Percentiles rank a stretch among this genome's conserved stretches.
Conservation (phyloP, 2,329 filamentous ascomycete species). For the Cytospora piceicola region DNA sequence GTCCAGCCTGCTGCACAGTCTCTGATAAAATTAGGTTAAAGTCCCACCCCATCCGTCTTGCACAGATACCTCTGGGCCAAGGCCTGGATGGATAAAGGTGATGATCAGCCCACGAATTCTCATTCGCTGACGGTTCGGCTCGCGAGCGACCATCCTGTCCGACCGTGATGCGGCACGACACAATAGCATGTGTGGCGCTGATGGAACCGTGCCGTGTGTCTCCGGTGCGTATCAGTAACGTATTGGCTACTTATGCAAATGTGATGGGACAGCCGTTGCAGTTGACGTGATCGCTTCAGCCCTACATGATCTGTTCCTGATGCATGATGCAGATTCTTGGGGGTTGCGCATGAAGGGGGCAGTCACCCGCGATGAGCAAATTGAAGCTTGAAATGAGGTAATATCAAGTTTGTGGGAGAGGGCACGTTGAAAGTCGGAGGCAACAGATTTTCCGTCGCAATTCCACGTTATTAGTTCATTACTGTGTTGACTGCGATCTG, state of each 20-base stretch:
- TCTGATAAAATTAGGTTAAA: too few species aligned
- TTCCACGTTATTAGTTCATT: background rate
- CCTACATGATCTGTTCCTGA: background rate
- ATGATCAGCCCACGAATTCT: too few species aligned
- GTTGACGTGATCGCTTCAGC: background rate
- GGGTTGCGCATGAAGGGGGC: background rate
- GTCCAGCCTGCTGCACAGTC: too few species aligned
- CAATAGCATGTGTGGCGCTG: background rate
- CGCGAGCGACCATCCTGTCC: too few species aligned
- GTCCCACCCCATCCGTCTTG: too few species aligned
- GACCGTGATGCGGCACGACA: too few species aligned
- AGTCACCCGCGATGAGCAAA: background rate
- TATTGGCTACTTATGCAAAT: background rate
- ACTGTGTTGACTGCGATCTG: background rate
- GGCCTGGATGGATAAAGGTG: too few species aligned
- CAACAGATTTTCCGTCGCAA: background rate
- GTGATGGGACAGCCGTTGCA: background rate
- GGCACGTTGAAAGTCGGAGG: background rate
- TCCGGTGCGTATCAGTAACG: background rate
- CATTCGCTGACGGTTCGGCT: too few species aligned
- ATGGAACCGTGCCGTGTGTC: background rate
- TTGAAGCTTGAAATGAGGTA: background rate
- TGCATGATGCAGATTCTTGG: background rate
- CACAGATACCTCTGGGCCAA: too few species aligned
- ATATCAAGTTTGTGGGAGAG: background rate